Evolutionary conservation across 805 yeast genomes (phyloP).

Genomic region (Candida quercuum): DNA sequence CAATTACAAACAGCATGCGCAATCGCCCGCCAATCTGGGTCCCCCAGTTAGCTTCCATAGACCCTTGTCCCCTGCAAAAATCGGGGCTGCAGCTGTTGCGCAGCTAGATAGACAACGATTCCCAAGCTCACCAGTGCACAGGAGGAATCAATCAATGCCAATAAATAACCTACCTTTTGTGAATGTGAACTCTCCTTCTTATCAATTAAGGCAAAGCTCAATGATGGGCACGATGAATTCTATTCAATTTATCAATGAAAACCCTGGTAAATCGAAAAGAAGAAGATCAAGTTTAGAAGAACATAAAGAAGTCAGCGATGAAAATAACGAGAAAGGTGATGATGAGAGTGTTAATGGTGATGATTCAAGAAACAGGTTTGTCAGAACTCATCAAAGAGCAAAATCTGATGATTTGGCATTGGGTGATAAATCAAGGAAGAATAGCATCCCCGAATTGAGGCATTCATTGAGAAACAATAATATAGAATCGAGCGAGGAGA

Average conservation of each 20-base stretch:
- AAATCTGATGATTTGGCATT: conserved; percentile 15
- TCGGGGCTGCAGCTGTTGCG: conserved; percentile 71
- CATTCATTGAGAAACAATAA: not conserved
- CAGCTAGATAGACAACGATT: conserved; percentile 27
- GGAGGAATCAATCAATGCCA: conserved; percentile 37
- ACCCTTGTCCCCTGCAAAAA: conserved; percentile 61
- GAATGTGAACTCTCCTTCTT: conserved; percentile 4
- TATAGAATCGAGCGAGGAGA: not conserved
- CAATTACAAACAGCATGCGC: not conserved
- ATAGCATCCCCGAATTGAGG: not conserved
- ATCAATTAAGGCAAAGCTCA: conserved; percentile 9
- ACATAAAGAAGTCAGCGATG: conserved; percentile 12
- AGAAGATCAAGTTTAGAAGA: conserved; percentile 22
- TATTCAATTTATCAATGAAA: conserved; percentile 24
- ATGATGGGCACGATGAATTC: conserved; percentile 24
- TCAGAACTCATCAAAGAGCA: conserved; percentile 15
- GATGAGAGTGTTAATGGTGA: conserved; percentile 10
- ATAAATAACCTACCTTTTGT: conserved; percentile 10
- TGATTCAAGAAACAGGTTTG: not conserved
- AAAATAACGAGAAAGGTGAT: conserved; percentile 6
- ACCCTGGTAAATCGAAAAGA: conserved; percentile 22
- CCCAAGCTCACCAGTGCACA: conserved; percentile 27
- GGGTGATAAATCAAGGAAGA: not conserved
- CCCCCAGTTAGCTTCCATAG: conserved; percentile 26
- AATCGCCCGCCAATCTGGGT: conserved; percentile 9